Conservation (phyloP, 2,329 filamentous ascomycete genomes). For the Neopestalotiopsis rosae region DNA sequence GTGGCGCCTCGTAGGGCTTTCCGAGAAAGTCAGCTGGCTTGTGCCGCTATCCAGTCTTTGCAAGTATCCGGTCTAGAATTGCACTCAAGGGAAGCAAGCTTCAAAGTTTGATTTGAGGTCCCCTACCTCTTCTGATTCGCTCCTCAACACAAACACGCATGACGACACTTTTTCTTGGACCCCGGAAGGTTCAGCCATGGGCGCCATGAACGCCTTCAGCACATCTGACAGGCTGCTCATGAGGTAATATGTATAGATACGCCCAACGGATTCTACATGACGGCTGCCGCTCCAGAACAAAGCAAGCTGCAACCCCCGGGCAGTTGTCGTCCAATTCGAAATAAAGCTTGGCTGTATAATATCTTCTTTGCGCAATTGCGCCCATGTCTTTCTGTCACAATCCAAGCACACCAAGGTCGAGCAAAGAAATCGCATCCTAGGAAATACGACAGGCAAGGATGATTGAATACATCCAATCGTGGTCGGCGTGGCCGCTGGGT, state of each 20-base stretch:
- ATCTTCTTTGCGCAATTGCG: neutral
- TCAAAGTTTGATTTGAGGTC: constrained; percentile 8
- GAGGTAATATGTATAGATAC: neutral
- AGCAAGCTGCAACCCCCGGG: neutral
- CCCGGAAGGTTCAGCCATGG: constrained; percentile 5
- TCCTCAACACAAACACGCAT: neutral
- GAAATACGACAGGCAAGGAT: neutral
- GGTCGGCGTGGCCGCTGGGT: neutral
- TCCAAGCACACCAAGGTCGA: neutral
- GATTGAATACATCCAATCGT: neutral
- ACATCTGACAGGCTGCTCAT: constrained; percentile 5
- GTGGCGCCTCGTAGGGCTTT: constrained; percentile 12
- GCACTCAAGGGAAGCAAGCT: constrained; percentile 3
- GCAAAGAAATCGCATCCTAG: neutral
- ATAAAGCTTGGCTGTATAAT: neutral
- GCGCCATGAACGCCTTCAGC: neutral
- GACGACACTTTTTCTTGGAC: constrained; percentile 2
- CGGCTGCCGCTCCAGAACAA: neutral
- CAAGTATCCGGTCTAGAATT: neutral
- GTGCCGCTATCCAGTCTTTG: neutral
- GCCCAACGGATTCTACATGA: neutral
- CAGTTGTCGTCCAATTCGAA: neutral
- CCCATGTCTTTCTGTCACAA: neutral
- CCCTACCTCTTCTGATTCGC: neutral
- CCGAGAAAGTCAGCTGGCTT: constrained; percentile 12